Evolutionary conservation across 2,329 filamentous ascomycete genomes (phyloP).

Genomic region (Niveomyces coronatus): DNA sequence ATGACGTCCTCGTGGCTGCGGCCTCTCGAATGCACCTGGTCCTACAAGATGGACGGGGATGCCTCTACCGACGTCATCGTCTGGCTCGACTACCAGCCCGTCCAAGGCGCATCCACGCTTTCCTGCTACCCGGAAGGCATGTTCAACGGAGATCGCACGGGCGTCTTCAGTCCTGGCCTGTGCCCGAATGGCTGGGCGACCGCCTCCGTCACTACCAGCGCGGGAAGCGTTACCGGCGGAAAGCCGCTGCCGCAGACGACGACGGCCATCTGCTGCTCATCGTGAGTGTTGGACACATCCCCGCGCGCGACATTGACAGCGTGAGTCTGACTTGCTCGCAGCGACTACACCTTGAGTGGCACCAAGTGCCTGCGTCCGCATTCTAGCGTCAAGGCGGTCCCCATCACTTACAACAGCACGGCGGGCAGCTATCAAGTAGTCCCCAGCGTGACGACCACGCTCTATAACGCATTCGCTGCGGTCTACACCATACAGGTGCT

Average conservation of each 20-base stretch:
- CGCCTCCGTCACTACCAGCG: slow-evolving; percentile 21
- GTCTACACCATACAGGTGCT: slow-evolving; percentile 27
- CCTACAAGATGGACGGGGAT: slow-evolving; percentile 22
- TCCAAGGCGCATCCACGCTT: slow-evolving; percentile 25
- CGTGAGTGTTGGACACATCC: slow-evolving; percentile 22
- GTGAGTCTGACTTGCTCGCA: slow-evolving; percentile 14
- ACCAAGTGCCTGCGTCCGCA: slow-evolving; percentile 25
- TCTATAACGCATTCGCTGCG: slow-evolving; percentile 27
- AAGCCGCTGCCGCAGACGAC: slow-evolving; percentile 18
- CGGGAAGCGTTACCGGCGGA: slow-evolving; percentile 15
- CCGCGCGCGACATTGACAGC: neutral
- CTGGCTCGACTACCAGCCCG: slow-evolving; percentile 27
- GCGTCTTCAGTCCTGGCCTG: slow-evolving; percentile 29
- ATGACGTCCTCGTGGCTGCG: slow-evolving; percentile 29
- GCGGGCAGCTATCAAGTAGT: slow-evolving; percentile 25
- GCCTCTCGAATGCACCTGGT: slow-evolving; percentile 28
- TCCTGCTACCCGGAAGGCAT: slow-evolving; percentile 32
- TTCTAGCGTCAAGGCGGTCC: slow-evolving; percentile 26
- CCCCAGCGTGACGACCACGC: slow-evolving; percentile 25
- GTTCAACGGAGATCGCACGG: slow-evolving; percentile 26
- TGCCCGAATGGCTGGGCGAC: slow-evolving; percentile 32
- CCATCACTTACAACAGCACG: slow-evolving; percentile 26
- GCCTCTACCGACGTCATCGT: slow-evolving; percentile 21
- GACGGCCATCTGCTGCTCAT: slow-evolving; percentile 31
- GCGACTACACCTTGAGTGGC: slow-evolving; percentile 25